phyloP scores from a whole-genome alignment of 805 yeast genomes.

The Candida endomychidarum region DNA sequence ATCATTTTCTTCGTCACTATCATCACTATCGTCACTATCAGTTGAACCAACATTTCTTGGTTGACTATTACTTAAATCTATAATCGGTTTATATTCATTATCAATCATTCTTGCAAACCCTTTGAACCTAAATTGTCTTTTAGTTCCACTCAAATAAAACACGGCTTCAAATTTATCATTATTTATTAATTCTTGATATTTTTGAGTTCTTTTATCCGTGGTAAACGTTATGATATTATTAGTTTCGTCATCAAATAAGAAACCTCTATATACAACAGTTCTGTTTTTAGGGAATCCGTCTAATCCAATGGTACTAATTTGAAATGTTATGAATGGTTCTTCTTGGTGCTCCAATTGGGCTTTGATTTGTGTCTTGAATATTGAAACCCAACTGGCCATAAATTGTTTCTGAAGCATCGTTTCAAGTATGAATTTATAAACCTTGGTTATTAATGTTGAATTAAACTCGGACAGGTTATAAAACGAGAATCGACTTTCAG shows the following conservation, averaged over 20 bases:
- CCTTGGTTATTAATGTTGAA: too few relatives aligned
- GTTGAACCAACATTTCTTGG: constrained; percentile 20
- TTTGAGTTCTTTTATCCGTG: constrained; percentile 70
- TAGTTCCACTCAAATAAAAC: constrained; percentile 61
- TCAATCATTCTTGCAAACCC: constrained; percentile 58
- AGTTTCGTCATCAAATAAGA: constrained; percentile 65
- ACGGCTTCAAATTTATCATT: constrained; percentile 71
- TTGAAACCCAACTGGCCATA: constrained; percentile 76
- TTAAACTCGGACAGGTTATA: too few relatives aligned
- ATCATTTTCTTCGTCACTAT: constrained; percentile 2
- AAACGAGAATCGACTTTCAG: background rate
- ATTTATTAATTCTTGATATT: constrained; percentile 50
- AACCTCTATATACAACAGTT: constrained; percentile 72
- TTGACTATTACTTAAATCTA: constrained; percentile 32
- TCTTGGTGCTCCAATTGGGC: constrained; percentile 21
- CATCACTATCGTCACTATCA: constrained; percentile 8
- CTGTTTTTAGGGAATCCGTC: constrained; percentile 60
- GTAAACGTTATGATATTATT: constrained; percentile 68
- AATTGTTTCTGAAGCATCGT: constrained; percentile 29
- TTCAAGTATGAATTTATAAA: too few relatives aligned
- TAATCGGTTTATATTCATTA: constrained; percentile 28
- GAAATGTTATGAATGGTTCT: constrained; percentile 57
- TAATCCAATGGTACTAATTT: constrained; percentile 64
- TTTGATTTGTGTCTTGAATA: constrained; percentile 36
- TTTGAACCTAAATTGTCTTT: constrained; percentile 70